These are phyloP conservation scores for Aspergillus ellipticus DNA, from an alignment of 495 filamentous ascomycete genomes.

Conservation along the genomic window DNA sequence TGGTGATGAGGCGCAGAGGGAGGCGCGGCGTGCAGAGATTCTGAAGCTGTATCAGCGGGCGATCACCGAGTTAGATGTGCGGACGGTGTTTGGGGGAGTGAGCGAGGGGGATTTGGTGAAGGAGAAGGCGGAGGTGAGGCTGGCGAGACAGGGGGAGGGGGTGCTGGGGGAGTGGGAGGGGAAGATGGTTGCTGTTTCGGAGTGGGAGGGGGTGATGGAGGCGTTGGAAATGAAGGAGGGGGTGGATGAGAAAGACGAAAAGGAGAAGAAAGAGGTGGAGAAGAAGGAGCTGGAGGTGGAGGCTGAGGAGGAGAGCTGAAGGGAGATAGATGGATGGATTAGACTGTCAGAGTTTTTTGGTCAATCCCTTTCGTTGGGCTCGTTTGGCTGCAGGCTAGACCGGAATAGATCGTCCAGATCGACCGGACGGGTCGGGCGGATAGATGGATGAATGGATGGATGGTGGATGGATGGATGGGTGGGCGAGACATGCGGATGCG, in stretches of 20 bases:
- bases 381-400: too few relatives aligned
- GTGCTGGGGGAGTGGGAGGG: constrained; percentile 49
- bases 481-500: too few relatives aligned
- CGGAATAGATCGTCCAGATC: too few relatives aligned
- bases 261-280: constrained; percentile 17
- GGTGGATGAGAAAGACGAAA: constrained; percentile 10
- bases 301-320: constrained; percentile 1
- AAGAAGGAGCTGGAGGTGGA: background rate
- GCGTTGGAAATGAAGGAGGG: constrained; percentile 35
- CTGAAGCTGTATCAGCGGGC: constrained; percentile 48
- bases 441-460: too few relatives aligned
- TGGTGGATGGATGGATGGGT: too few relatives aligned
- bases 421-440: too few relatives aligned
- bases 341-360: too few relatives aligned
- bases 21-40: constrained; percentile 29
- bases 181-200: constrained; percentile 39
- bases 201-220: constrained; percentile 46
- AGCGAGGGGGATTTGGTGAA: constrained; percentile 40
- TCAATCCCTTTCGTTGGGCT: too few relatives aligned
- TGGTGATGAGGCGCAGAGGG: constrained; percentile 13
- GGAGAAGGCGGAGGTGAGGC: constrained; percentile 25
- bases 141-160: constrained; percentile 29
- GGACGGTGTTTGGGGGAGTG: background rate
- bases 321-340: background rate
- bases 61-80: constrained; percentile 55